phyloP scores from a whole-genome alignment of 345 rosid genomes.

The Aurinia saxatilis region DNA sequence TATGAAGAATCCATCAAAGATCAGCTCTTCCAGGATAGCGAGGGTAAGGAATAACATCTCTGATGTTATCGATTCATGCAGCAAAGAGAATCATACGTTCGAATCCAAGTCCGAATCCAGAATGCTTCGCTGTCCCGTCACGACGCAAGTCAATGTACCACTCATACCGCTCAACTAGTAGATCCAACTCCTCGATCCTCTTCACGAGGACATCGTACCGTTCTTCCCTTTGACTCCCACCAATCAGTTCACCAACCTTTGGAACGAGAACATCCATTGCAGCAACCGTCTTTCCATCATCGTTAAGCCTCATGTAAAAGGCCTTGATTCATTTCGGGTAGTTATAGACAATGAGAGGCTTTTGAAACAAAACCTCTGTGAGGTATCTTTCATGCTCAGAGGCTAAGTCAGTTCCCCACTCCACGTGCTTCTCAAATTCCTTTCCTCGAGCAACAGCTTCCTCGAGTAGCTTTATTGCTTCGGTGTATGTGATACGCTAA shows the following conservation, averaged over 20 bases:
- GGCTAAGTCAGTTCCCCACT: constrained; percentile 92
- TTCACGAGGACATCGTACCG: constrained; percentile 53
- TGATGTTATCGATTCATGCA: constrained; percentile 81
- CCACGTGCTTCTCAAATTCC: constrained; percentile 68
- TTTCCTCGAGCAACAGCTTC: constrained; percentile 69
- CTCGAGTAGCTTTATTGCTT: constrained; percentile 61
- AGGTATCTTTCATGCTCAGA: constrained; percentile 95
- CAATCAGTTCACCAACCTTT: constrained; percentile 96
- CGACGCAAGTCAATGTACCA: constrained; percentile 93
- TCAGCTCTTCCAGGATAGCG: constrained; percentile 94
- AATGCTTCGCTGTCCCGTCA: constrained; percentile 77
- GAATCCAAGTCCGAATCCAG: constrained; percentile 91
- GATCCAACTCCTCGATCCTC: constrained; percentile 74
- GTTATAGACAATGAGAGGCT: constrained; percentile 90
- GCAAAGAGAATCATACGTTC: constrained; percentile 94
- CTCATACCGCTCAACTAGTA: constrained; percentile 78
- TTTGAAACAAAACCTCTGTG: constrained; percentile 79
- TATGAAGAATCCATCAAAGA: constrained; percentile 44
- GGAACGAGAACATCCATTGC: constrained; percentile 98
- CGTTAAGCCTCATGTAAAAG: constrained; percentile 93
- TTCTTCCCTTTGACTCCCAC: constrained; percentile 99
- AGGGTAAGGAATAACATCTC: constrained; percentile 94
- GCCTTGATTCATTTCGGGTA: constrained; percentile 95
- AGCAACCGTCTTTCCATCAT: constrained; percentile 81
- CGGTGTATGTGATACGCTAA: constrained; percentile 68